Base-by-base conservation (phyloP, 805 yeast species). In the Hanseniaspora pseudoguilliermondii region DNA sequence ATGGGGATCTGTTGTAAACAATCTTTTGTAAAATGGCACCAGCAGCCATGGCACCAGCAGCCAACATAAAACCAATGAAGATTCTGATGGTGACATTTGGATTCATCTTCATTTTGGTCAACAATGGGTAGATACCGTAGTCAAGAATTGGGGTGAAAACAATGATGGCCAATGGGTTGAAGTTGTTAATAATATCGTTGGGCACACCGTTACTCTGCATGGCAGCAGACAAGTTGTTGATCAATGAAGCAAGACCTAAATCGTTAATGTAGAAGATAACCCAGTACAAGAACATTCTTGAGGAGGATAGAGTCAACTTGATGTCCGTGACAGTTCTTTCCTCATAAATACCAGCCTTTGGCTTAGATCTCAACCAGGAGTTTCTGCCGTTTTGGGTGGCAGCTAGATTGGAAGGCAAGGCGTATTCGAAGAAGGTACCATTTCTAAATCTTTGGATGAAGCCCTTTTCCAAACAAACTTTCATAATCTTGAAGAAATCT, bases 91-190 rank as follows among this genome's bases (percentile, higher is more conserved):
- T 79, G n/a, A 51, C 16, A 38, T 51, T 51, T 43, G 93, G 89
- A 65, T 74, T 79, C 71, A 84, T 78, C 21, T 76, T 74, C 66
- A 78, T 67, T 66, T 79, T 74, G 59, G 80, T 67, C 47, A 66
- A 58, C 32, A 51, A 44, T 49, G 84, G 84, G 68, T 78, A 85
- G 15, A 83, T 57, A 18, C 74, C 62, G 58, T 74, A 69, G 66
- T 85, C 87, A 69, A 76, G 75, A 62, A 85, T 73, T 58, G 95
- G 95, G 60, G 86, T 83, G 67, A 84, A 81, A 16, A 86, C 72
- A 62, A 86, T 83, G 62, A 86, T 77, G 44, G 87, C 82, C 62
- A 86, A 72, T 32, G 93, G 85, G 68, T 86, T 84, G 62, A 86
- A 77, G 64, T 81, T 83, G 69, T 81, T 84, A 73, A 85, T 77